phyloP scores from a whole-genome alignment of 1,284 basidiomycete species.

The Spongispora temasekensis region DNA sequence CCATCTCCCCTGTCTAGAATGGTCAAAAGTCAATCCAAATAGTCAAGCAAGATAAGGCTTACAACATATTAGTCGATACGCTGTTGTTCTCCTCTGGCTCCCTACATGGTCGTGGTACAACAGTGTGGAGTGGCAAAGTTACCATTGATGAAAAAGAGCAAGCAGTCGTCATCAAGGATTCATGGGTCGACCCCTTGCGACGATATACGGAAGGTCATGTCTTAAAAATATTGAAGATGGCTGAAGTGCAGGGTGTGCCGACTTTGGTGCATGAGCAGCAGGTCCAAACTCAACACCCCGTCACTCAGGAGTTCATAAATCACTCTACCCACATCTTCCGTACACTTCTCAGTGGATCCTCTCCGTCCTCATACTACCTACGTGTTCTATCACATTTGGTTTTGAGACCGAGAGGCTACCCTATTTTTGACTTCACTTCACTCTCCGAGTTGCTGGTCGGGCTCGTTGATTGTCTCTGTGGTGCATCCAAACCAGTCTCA shows the following conservation, averaged over 20 bases:
- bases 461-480: background rate
- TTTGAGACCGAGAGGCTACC: background rate
- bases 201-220: background rate
- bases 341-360: background rate
- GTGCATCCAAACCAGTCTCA: background rate
- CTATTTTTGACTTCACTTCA: background rate
- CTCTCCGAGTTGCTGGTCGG: background rate
- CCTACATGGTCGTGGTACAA: background rate
- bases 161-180: background rate
- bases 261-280: background rate
- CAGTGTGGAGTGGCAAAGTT: background rate
- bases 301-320: background rate
- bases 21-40: background rate
- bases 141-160: background rate
- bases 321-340: background rate
- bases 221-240: background rate
- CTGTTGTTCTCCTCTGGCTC: background rate
- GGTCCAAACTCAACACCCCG: background rate
- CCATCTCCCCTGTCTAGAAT: background rate
- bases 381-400: background rate
- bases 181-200: background rate
- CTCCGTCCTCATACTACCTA: background rate
- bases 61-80: background rate
- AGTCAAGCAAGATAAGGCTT: background rate
- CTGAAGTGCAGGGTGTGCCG: background rate